Conservation (phyloP, 192 early-diverging fungal genomes). For the Coemansia sp. region DNA sequence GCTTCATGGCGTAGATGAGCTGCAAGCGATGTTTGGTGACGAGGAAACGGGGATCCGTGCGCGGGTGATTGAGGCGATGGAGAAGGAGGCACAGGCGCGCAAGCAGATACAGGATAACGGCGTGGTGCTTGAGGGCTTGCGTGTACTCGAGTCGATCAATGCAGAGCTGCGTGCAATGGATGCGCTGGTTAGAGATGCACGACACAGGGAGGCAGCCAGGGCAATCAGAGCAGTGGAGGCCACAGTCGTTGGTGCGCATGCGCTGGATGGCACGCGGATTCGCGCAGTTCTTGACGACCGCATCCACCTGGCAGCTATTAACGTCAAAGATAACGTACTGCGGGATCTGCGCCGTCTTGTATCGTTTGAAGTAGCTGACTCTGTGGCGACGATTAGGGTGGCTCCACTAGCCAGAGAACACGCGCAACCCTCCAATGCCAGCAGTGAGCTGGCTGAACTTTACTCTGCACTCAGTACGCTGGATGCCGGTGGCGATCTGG, state of each 20-base stretch:
- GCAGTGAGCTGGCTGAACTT: not conserved
- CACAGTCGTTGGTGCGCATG: not conserved
- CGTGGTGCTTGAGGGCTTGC: slow-evolving; percentile 16
- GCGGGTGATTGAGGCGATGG: slow-evolving; percentile 17
- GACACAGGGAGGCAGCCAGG: slow-evolving; percentile 15
- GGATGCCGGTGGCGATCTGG: slow-evolving; percentile 1
- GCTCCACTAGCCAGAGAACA: not conserved
- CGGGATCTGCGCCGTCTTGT: slow-evolving; percentile 1
- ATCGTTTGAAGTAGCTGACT: slow-evolving; percentile 1
- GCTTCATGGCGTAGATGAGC: slow-evolving; percentile 26
- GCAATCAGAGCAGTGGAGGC: slow-evolving; percentile 6
- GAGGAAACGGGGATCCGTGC: slow-evolving; percentile 26
- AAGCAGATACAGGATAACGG: slow-evolving; percentile 8
- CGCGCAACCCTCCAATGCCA: not conserved
- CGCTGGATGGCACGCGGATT: slow-evolving; percentile 20
- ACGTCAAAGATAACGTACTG: slow-evolving; percentile 17
- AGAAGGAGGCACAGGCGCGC: slow-evolving; percentile 1
- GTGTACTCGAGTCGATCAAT: slow-evolving; percentile 15
- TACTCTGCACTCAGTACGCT: slow-evolving; percentile 27
- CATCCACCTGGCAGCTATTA: slow-evolving; percentile 14
- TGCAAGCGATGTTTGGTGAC: slow-evolving; percentile 34
- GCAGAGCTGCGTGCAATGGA: slow-evolving; percentile 13
- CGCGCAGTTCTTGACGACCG: slow-evolving; percentile 3
- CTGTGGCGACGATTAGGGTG: not conserved
- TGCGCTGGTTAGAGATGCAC: not conserved